Percentiles rank a stretch among this genome's conserved stretches.
These are phyloP conservation scores for Hemisphaericaspora lyxosophila DNA, from an alignment of 1,139 yeast species.

Conservation along the genomic window DNA sequence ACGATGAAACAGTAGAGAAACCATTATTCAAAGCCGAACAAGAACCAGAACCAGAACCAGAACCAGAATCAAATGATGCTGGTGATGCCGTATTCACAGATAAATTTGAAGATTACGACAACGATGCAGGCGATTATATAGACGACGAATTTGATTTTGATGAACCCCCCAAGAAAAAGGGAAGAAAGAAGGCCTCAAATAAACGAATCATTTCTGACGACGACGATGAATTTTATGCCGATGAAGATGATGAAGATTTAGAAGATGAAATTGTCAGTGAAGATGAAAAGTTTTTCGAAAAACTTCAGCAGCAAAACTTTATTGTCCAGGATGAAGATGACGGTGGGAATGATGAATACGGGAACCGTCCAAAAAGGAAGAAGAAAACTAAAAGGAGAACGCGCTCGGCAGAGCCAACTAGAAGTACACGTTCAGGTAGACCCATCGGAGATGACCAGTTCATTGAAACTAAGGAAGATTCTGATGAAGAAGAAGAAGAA, in stretches of 20 bases:
- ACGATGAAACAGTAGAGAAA: constrained; percentile 14
- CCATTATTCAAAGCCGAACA: constrained; percentile 10
- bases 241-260: constrained; percentile 20
- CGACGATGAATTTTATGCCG: constrained; percentile 18
- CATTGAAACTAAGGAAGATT: constrained; percentile 9
- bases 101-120: constrained; percentile 10
- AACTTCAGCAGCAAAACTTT: constrained; percentile 33
- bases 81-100: constrained; percentile 10
- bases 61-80: constrained; percentile 17
- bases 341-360: constrained; percentile 28
- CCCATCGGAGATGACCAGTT: not conserved
- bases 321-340: constrained; percentile 42
- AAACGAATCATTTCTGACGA: constrained; percentile 15
- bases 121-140: constrained; percentile 11
- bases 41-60: constrained; percentile 16
- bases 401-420: constrained; percentile 24
- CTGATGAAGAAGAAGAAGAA: constrained; percentile 26
- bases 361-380: constrained; percentile 15
- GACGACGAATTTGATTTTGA: constrained; percentile 35
- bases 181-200: constrained; percentile 9
- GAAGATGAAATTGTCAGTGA: constrained; percentile 32
- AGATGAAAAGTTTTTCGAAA: constrained; percentile 33
- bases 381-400: constrained; percentile 21
- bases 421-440: constrained; percentile 13
- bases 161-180: constrained; percentile 15